A percentile compares a stretch with the other conserved stretches of the same genome.
phyloP scores from a whole-genome alignment of 441 rosid genomes.

The Eruca vesicaria region DNA sequence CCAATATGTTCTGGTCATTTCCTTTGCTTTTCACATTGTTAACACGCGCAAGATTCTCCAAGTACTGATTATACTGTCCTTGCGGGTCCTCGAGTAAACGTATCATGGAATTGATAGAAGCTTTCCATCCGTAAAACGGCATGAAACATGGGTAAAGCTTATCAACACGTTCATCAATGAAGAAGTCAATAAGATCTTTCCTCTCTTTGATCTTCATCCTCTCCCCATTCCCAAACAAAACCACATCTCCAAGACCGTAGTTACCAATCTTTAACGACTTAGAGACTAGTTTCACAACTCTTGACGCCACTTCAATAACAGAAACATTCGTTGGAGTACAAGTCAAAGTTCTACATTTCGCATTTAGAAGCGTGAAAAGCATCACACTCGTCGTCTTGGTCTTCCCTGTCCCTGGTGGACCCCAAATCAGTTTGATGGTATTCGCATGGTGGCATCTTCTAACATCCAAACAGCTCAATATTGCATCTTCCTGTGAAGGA shows the following conservation, averaged over 20 bases:
- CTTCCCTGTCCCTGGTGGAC: constrained; percentile 71
- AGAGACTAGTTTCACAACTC: constrained; percentile 40
- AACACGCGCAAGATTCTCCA: neutral
- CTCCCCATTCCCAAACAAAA: constrained; percentile 48
- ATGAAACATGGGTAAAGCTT: constrained; percentile 39
- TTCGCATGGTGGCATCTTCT: constrained; percentile 28
- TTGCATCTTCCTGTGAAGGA: constrained; percentile 2
- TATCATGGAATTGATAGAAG: constrained; percentile 31
- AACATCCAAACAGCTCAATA: constrained; percentile 11
- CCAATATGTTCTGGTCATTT: neutral
- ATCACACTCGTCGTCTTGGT: constrained; percentile 42
- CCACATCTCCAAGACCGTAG: constrained; percentile 43
- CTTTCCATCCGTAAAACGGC: constrained; percentile 42
- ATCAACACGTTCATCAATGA: constrained; percentile 45
- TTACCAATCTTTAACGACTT: constrained; percentile 22
- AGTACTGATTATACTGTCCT: constrained; percentile 1
- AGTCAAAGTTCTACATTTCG: constrained; percentile 47
- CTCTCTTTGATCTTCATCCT: constrained; percentile 41
- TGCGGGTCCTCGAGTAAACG: constrained; percentile 36
- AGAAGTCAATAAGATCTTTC: constrained; percentile 38
- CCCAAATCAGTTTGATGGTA: constrained; percentile 49
- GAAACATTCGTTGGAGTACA: constrained; percentile 67
- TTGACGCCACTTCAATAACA: constrained; percentile 48
- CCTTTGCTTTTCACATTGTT: neutral
- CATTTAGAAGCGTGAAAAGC: constrained; percentile 37